phyloP scores from a whole-genome alignment of 345 rosid genomes.

The Gossypium rotundifolium region DNA sequence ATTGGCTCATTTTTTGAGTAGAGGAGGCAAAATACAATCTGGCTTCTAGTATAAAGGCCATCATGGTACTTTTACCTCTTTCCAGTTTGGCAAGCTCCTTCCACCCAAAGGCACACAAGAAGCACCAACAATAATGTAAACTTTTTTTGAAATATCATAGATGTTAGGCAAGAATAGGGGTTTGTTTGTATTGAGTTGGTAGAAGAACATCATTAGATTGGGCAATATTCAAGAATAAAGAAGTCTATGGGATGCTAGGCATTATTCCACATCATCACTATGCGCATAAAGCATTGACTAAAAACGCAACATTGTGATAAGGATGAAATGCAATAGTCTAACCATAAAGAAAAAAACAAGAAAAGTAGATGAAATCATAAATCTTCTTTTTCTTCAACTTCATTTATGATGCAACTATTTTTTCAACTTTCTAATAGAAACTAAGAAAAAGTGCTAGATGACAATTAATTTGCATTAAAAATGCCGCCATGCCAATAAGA shows the following conservation, averaged over 20 bases:
- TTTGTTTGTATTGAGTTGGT: background rate
- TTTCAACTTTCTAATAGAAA: background rate
- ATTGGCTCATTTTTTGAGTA: too few relatives aligned
- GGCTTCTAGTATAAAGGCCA: too few relatives aligned
- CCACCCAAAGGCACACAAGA: background rate
- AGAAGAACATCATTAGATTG: background rate
- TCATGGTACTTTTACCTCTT: background rate
- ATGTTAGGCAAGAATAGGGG: background rate
- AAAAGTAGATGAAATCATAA: background rate
- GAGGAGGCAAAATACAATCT: too few relatives aligned
- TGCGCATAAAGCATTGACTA: background rate
- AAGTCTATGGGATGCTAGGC: background rate
- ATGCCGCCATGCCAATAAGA: background rate
- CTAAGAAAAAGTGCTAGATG: background rate
- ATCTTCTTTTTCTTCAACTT: background rate
- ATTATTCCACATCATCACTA: background rate
- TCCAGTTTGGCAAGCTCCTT: background rate
- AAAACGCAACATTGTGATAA: background rate
- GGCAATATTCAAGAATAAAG: background rate
- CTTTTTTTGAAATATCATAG: background rate
- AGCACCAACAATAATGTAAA: background rate
- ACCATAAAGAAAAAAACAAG: background rate
- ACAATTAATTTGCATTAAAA: background rate
- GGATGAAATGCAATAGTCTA: background rate
- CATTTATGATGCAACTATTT: background rate